Base-by-base conservation (phyloP, 164 flowering plant species). In the Nelumbo lutea region DNA sequence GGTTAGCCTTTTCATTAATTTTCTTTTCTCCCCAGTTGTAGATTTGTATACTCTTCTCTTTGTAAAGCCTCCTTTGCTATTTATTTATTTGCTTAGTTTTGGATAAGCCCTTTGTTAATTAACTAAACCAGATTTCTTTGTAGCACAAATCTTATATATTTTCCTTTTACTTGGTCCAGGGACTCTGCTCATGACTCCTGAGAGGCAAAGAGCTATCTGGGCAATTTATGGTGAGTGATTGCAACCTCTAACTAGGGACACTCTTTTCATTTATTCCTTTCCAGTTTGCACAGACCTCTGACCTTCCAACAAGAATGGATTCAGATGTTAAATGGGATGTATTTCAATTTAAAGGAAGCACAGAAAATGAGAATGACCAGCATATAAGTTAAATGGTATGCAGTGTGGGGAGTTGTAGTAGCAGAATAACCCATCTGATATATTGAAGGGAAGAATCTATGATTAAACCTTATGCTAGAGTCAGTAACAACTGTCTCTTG, bases 171-270 rank as follows among this genome's bases (percentile, higher is more conserved):
- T 40, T 68, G 3, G 75, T 80, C 9, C 78, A 91, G 97, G 97
- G 62, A 92, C 97, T 15, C 27, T 85, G 80, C 85, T 92, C 13
- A 92, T 92, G 97, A 92, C 94, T 3, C 90, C 92, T 0, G 96
- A 85, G 80, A 83, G 91, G 68, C 79, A 87, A 64, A 83, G 72
- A 68, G 98, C 98, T 64, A 88, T 92, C 27, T 92, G 98, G 98
- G 98, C 98, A 44, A 92, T 92, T 46, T 92, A 92, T 72, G 98
- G 97, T 90, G 71, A 82, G 84, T 51, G 67, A 46, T 14, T 13
- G 42, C 42, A 39, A 48, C 6, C 2, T 46, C 13, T 42, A 47
- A 13, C 6, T 51, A 39, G n/a, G 61, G 40, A 61, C 38, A 3
- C 58, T 38, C 9, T 39, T 43, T 1, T 68, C 3, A 40, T 5